Base-by-base conservation (phyloP, 2,329 filamentous ascomycete genomes). In the Cladosporium sp. region DNA sequence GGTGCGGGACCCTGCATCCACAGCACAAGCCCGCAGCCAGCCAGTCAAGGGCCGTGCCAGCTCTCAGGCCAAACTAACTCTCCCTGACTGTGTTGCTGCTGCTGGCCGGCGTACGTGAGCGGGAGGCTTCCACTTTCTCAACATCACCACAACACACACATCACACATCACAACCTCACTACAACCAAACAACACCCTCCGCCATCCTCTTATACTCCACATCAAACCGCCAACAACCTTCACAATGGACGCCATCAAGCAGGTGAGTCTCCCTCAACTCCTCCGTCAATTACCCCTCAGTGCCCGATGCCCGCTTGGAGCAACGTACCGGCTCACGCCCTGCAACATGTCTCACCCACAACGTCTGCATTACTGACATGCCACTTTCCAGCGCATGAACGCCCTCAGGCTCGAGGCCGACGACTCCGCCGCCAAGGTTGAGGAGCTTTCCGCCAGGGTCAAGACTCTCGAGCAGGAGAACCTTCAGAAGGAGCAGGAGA, bases 401-500 rank as follows among this genome's bases (percentile, higher is more conserved):
- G 79, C 85, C 72, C 89, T 98, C 77, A 91, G 92, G 70, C 76
- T 92, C 73, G 89, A 97, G 81, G 87, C 89, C 66, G 93, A 97
- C 68, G 86, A 93, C 69, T 84, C 88, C 58, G 75, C 83, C 58
- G 74, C 78, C 69, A 86, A 92, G 76, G 85, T 85, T 58, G 88
- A 96, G 69, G 92, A 97, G 75, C 82, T 95, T 60, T 84, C 93
- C 76, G 60, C 73, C 64, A 91, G 88, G 76, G 80, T 96, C 76
- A 97, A 96, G 80, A 72, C 75, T 49, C 81, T 97, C 57, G 91
- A 98, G 76, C 86, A 95, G 73, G 92, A 97, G 77, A 95, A 90
- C 72, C 80, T 95, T 56, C 79, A 86, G 69, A 97, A 97, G 79
- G 93, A 97, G 78, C 91, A 97, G 75, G 92, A 97, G 72, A 95